These are phyloP conservation scores for Cardiospermum halicacabum DNA, from an alignment of 345 rosid genomes.

Conservation along the genomic window DNA sequence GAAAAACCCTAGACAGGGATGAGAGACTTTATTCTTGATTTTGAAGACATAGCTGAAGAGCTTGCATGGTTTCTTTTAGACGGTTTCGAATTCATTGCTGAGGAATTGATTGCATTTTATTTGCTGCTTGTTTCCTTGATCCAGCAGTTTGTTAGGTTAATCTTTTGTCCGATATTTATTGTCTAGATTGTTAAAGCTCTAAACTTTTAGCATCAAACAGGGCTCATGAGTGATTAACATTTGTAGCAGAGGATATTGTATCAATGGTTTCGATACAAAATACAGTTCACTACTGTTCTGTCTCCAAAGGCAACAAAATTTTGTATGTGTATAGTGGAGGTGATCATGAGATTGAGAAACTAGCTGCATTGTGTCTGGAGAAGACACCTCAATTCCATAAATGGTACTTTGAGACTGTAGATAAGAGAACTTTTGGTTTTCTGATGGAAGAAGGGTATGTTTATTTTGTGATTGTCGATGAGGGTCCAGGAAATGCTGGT, in stretches of 20 bases:
- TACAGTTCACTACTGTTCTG: constrained; percentile 69
- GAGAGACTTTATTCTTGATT: constrained; percentile 31
- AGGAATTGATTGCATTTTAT: constrained; percentile 20
- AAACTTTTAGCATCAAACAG: background rate
- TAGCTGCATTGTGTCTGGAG: constrained; percentile 61
- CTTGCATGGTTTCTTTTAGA: constrained; percentile 26
- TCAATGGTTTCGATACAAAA: constrained; percentile 56
- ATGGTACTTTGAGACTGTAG: constrained; percentile 74
- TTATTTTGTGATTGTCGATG: constrained; percentile 62
- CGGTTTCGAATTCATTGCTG: constrained; percentile 23
- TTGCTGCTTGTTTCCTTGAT: constrained; percentile 17
- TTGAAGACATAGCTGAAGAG: constrained; percentile 27
- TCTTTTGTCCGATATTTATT: constrained; percentile 21
- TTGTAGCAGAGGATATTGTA: background rate
- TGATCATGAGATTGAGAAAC: constrained; percentile 43
- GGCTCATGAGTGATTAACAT: background rate
- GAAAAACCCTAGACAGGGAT: constrained; percentile 17
- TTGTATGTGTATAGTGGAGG: constrained; percentile 55
- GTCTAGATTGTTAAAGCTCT: constrained; percentile 13
- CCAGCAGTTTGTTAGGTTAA: constrained; percentile 15
- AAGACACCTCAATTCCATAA: constrained; percentile 60
- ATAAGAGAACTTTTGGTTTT: constrained; percentile 58
- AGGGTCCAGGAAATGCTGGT: constrained; percentile 43
- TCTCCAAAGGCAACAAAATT: constrained; percentile 45
- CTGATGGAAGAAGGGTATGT: constrained; percentile 61